Evolutionary conservation across 495 filamentous ascomycete species (phyloP).

Genomic region (Penicillium mononematosum): DNA sequence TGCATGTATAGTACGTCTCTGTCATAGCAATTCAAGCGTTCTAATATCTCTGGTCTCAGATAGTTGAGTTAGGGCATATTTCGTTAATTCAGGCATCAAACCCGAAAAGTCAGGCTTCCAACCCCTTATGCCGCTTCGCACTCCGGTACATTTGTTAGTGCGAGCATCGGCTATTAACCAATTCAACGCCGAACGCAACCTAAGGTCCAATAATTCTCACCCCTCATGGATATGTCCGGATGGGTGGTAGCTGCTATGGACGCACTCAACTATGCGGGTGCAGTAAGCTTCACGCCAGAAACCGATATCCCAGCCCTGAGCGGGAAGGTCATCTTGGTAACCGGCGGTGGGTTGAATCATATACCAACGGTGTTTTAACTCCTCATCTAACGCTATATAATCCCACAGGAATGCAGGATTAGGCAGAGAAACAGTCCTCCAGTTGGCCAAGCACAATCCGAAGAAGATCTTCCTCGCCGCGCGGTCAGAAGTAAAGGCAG

Average conservation of each 20-base stretch:
- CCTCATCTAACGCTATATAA: not conserved
- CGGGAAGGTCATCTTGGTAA: constrained; percentile 55
- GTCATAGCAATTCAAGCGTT: too few relatives aligned
- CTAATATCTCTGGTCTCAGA: too few relatives aligned
- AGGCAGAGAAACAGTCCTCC: constrained; percentile 54
- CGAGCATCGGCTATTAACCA: constrained; percentile 5
- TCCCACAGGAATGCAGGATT: constrained; percentile 52
- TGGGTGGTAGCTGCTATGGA: constrained; percentile 26
- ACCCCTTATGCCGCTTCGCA: too few relatives aligned
- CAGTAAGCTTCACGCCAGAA: constrained; percentile 37
- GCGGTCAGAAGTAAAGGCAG: constrained; percentile 35
- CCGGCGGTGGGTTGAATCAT: constrained; percentile 48
- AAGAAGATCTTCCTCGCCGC: constrained; percentile 53
- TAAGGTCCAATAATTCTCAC: not conserved
- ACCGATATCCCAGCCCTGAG: constrained; percentile 53
- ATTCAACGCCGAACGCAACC: not conserved
- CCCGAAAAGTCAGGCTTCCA: too few relatives aligned
- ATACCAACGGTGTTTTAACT: not conserved
- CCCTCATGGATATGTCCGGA: constrained; percentile 17
- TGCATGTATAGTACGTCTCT: too few relatives aligned
- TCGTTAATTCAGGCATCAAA: too few relatives aligned
- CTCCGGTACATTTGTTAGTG: not conserved
- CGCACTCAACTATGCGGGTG: constrained; percentile 29
- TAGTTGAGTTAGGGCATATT: too few relatives aligned
- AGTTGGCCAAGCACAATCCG: constrained; percentile 56